These are phyloP conservation scores for Phytomonas sp. DNA, from an alignment of 208 protist species.

Conservation along the genomic window DNA sequence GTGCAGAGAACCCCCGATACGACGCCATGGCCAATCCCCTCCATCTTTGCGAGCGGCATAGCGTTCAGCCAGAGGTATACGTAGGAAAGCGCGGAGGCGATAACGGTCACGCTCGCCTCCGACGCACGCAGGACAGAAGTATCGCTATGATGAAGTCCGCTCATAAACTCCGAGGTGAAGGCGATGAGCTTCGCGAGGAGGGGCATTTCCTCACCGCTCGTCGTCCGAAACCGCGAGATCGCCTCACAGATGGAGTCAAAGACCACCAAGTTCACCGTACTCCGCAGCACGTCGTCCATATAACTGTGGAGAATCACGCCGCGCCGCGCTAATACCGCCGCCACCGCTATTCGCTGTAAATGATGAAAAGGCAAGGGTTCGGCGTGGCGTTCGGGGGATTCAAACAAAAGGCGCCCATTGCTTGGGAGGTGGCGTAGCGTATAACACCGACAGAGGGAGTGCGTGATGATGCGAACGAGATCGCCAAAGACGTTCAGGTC, in stretches of 20 bases:
- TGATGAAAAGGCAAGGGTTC: slow-evolving; percentile 1
- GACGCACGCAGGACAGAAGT: slow-evolving; percentile 69
- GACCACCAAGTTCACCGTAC: slow-evolving; percentile 78
- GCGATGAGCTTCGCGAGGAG: slow-evolving; percentile 63
- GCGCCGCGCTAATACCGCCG: slow-evolving; percentile 50
- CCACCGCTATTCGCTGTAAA: slow-evolving; percentile 48
- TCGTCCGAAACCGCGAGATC: slow-evolving; percentile 53
- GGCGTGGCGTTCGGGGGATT: neutral
- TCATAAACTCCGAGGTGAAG: slow-evolving; percentile 63
- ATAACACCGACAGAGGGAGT: slow-evolving; percentile 55
- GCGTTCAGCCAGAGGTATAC: slow-evolving; percentile 72
- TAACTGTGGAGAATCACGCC: slow-evolving; percentile 73
- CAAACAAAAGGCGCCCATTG: slow-evolving; percentile 56
- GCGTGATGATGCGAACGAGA: slow-evolving; percentile 47
- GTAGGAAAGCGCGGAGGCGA: slow-evolving; percentile 58
- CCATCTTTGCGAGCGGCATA: slow-evolving; percentile 61
- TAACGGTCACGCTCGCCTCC: slow-evolving; percentile 50
- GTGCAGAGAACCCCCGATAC: slow-evolving; percentile 57
- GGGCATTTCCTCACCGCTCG: slow-evolving; percentile 36
- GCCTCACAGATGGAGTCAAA: slow-evolving; percentile 79
- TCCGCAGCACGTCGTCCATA: slow-evolving; percentile 67
- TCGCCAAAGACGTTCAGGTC: slow-evolving; percentile 56
- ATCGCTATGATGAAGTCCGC: slow-evolving; percentile 44
- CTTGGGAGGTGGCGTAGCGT: slow-evolving; percentile 71
- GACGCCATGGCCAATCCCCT: slow-evolving; percentile 63